These are phyloP conservation scores for Houttuynia cordata DNA, from an alignment of 164 flowering plant species.

Conservation along the genomic window DNA sequence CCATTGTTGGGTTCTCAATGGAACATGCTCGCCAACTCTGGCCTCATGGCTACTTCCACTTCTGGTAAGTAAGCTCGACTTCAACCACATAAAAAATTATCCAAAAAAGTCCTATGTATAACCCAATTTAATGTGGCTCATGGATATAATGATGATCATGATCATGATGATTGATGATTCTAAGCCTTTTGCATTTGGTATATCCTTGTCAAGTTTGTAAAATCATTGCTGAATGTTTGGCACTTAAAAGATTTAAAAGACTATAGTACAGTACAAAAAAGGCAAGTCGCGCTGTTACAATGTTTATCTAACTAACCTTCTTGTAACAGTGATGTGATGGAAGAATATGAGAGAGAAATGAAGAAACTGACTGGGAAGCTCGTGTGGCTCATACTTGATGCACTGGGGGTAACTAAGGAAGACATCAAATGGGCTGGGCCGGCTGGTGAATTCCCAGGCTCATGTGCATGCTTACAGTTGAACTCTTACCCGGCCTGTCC, in stretches of 20 bases:
- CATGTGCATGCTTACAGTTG: constrained; percentile 43
- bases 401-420: constrained; percentile 42
- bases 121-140: neutral
- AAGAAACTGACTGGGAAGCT: constrained; percentile 41
- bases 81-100: too few species aligned
- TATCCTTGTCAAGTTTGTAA: neutral
- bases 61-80: constrained; percentile 69
- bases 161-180: neutral
- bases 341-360: constrained; percentile 69
- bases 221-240: too few species aligned
- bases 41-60: constrained; percentile 44
- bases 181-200: neutral
- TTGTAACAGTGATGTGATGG: constrained; percentile 49
- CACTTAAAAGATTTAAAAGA: too few species aligned
- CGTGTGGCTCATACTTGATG: constrained; percentile 48
- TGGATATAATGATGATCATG: neutral
- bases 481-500: constrained; percentile 77
- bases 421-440: constrained; percentile 58
- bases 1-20: constrained; percentile 51
- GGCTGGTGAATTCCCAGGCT: constrained; percentile 20
- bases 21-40: constrained; percentile 72
- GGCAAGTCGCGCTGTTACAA: neutral
- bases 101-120: too few species aligned
- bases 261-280: too few species aligned
- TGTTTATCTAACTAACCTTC: neutral